phyloP scores from a whole-genome alignment of 2,329 filamentous ascomycete genomes.

The Botrytis fragariae region DNA sequence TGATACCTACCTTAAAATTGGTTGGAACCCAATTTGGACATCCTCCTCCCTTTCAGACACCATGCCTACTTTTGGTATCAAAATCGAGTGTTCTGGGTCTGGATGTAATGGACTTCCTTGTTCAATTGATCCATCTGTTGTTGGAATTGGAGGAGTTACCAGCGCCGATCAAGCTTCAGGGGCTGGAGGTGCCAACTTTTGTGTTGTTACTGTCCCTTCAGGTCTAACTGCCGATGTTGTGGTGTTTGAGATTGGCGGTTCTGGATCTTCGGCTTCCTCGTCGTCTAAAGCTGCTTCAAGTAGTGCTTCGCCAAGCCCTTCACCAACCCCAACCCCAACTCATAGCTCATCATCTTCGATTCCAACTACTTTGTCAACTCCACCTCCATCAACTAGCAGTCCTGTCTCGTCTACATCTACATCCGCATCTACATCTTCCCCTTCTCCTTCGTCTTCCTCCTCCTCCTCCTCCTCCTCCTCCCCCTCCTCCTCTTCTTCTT shows the following conservation, averaged over 20 bases:
- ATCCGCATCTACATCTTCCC: conserved; percentile 26
- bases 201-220: conserved; percentile 70
- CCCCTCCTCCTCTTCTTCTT: conserved; percentile 1
- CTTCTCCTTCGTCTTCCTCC: conserved; percentile 14
- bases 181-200: conserved; percentile 68
- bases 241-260: conserved; percentile 48
- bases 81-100: conserved; percentile 64
- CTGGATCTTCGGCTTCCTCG: conserved; percentile 24
- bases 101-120: conserved; percentile 74
- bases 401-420: conserved; percentile 19
- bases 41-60: conserved; percentile 51
- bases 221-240: conserved; percentile 67
- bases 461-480: conserved; percentile 4
- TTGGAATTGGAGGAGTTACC: conserved; percentile 56
- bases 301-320: conserved; percentile 21
- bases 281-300: conserved; percentile 20
- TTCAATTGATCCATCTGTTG: conserved; percentile 60
- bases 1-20: conserved; percentile 71
- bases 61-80: conserved; percentile 64
- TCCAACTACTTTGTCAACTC: conserved; percentile 25
- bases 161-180: conserved; percentile 55
- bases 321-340: conserved; percentile 33
- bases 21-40: conserved; percentile 73
- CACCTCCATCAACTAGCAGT: conserved; percentile 24
- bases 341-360: conserved; percentile 25